phyloP scores from a whole-genome alignment of 306 rosid species.

The Rosa rugosa region DNA sequence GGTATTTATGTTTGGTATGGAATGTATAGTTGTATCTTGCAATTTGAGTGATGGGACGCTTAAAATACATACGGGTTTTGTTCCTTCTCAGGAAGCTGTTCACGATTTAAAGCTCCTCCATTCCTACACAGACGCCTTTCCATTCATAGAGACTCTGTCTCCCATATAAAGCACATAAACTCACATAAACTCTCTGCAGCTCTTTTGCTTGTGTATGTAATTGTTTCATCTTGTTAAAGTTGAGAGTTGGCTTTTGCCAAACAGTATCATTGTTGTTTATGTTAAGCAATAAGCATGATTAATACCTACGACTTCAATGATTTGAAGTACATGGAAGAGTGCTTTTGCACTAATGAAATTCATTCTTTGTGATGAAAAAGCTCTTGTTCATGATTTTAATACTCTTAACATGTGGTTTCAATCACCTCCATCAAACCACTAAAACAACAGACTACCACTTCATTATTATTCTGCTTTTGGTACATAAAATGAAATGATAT shows the following conservation, averaged over 20 bases:
- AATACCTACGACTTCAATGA: background rate
- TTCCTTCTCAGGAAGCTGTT: background rate
- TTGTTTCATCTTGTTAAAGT: background rate
- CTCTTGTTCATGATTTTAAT: background rate
- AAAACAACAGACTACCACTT: background rate
- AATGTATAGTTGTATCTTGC: background rate
- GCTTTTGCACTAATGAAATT: background rate
- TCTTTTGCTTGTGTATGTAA: background rate
- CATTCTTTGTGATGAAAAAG: background rate
- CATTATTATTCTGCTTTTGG: background rate
- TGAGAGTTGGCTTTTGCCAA: background rate
- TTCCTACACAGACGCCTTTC: background rate
- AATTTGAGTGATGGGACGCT: background rate
- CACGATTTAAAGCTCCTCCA: background rate
- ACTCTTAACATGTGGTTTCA: background rate
- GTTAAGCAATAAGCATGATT: background rate
- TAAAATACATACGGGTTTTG: background rate
- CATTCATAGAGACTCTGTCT: slow-evolving; percentile 3
- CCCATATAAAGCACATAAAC: background rate
- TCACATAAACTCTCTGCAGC: background rate
- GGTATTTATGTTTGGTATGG: background rate
- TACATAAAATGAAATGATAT: background rate
- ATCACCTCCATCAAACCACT: background rate
- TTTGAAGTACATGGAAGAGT: background rate
- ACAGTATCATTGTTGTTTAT: background rate